phyloP scores from a whole-genome alignment of 2,329 filamentous ascomycete species.

The Penicillium sp. region DNA sequence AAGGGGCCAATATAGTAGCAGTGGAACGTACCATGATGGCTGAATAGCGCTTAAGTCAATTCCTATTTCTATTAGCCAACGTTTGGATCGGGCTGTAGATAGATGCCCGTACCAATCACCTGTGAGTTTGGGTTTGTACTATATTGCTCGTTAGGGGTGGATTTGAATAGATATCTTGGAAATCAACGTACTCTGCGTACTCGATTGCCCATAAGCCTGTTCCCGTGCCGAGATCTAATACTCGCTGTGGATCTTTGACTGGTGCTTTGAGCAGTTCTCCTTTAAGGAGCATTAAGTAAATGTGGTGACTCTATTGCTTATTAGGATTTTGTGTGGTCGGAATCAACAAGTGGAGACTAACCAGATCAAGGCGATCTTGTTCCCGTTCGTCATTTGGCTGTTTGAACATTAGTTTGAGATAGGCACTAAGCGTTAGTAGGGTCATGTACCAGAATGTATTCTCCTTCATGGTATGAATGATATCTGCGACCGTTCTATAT shows the following conservation, averaged over 20 bases:
- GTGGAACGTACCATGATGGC: conserved; percentile 26
- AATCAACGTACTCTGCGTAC: conserved; percentile 32
- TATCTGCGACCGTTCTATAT: conserved; percentile 28
- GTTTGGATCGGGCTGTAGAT: background rate
- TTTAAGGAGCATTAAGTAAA: conserved; percentile 34
- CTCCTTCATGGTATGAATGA: conserved; percentile 28
- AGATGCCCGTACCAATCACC: conserved; percentile 27
- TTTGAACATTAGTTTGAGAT: background rate
- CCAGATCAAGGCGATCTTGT: conserved; percentile 34
- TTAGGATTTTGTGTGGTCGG: background rate
- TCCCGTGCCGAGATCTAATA: conserved; percentile 37
- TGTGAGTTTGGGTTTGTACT: conserved; percentile 28
- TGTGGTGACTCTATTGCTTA: conserved; percentile 30
- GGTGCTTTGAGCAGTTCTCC: conserved; percentile 29
- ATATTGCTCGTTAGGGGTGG: conserved; percentile 1
- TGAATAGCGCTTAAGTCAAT: conserved; percentile 35
- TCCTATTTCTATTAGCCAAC: conserved; percentile 17
- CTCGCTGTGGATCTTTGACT: conserved; percentile 25
- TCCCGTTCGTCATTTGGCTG: conserved; percentile 34
- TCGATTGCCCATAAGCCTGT: conserved; percentile 41
- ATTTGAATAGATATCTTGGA: background rate
- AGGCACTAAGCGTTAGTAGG: no score
- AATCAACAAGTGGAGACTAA: conserved; percentile 11
- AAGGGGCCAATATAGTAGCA: background rate
- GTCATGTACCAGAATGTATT: conserved; percentile 23